A percentile compares a stretch with the other conserved stretches of the same genome.
Evolutionary conservation across 2,329 filamentous ascomycete genomes (phyloP).

Genomic region (Dactylonectria estremocensis): DNA sequence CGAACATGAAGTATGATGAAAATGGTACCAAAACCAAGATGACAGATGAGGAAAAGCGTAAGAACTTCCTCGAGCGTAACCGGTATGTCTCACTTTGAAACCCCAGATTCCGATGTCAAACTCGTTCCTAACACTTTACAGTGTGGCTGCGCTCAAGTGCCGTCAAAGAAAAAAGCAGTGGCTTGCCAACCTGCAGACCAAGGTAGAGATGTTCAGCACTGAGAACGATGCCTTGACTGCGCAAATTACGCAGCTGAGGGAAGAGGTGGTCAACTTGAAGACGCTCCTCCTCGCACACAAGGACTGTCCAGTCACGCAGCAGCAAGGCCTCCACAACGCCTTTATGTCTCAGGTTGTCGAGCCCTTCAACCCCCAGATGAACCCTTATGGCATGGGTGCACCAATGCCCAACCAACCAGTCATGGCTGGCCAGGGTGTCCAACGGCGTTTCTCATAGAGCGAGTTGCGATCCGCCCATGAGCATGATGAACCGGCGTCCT

Average conservation of each 20-base stretch:
- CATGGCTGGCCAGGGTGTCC: conserved; percentile 69
- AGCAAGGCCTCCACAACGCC: conserved; percentile 75
- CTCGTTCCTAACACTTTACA: conserved; percentile 55
- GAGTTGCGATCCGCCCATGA: conserved; percentile 31
- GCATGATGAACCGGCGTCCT: conserved; percentile 1
- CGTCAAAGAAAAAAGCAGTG: conserved; percentile 99
- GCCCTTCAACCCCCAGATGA: conserved; percentile 69
- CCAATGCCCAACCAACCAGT: conserved; percentile 68
- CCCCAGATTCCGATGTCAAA: neutral
- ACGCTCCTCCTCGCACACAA: conserved; percentile 94
- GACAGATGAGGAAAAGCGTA: conserved; percentile 93
- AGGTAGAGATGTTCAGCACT: conserved; percentile 92
- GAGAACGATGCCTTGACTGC: conserved; percentile 91
- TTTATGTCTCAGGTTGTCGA: conserved; percentile 72
- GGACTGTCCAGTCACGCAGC: conserved; percentile 93
- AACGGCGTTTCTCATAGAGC: conserved; percentile 71
- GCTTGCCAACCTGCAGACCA: conserved; percentile 93
- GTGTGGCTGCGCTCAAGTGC: conserved; percentile 96
- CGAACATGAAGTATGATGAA: conserved; percentile 47
- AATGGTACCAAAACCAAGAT: conserved; percentile 47
- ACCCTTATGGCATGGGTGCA: conserved; percentile 71
- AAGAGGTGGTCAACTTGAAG: conserved; percentile 96
- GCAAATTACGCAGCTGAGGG: conserved; percentile 87
- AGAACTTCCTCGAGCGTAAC: conserved; percentile 97
- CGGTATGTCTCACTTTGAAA: conserved; percentile 72